These are phyloP conservation scores for Curvularia sp. DNA, from an alignment of 2,329 filamentous ascomycete species.

Conservation along the genomic window DNA sequence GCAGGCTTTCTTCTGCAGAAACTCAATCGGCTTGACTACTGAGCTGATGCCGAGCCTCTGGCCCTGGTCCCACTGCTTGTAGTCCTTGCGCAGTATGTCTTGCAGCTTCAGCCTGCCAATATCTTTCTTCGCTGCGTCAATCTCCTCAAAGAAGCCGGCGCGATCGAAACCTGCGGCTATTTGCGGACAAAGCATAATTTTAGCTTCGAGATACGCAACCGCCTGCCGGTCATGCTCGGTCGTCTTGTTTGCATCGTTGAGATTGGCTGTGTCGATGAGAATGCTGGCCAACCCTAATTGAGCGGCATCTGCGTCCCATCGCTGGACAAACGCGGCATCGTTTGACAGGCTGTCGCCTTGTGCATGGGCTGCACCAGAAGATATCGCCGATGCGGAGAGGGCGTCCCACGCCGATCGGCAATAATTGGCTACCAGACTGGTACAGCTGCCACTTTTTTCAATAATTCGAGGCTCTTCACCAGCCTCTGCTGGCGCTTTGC, in stretches of 20 bases:
- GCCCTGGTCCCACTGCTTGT: constrained; percentile 74
- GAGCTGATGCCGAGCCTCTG: constrained; percentile 71
- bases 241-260: constrained; percentile 67
- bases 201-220: constrained; percentile 65
- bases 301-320: constrained; percentile 67
- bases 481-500: constrained; percentile 57
- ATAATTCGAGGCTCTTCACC: constrained; percentile 66
- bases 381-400: constrained; percentile 53
- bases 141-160: constrained; percentile 64
- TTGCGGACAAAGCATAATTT: constrained; percentile 53
- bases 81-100: constrained; percentile 81
- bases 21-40: constrained; percentile 68
- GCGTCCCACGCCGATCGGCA: constrained; percentile 65
- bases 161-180: constrained; percentile 59
- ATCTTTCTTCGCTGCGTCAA: constrained; percentile 71
- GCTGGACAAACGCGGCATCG: constrained; percentile 45
- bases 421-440: constrained; percentile 71
- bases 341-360: constrained; percentile 50
- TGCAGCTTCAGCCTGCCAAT: constrained; percentile 66
- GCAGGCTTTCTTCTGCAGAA: constrained; percentile 64
- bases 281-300: constrained; percentile 73
- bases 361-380: constrained; percentile 49
- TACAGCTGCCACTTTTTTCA: constrained; percentile 73
- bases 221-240: constrained; percentile 67
- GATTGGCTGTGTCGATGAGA: constrained; percentile 74